phyloP scores from a whole-genome alignment of 2,329 filamentous ascomycete species.

The Ceratocystis lukuohia region DNA sequence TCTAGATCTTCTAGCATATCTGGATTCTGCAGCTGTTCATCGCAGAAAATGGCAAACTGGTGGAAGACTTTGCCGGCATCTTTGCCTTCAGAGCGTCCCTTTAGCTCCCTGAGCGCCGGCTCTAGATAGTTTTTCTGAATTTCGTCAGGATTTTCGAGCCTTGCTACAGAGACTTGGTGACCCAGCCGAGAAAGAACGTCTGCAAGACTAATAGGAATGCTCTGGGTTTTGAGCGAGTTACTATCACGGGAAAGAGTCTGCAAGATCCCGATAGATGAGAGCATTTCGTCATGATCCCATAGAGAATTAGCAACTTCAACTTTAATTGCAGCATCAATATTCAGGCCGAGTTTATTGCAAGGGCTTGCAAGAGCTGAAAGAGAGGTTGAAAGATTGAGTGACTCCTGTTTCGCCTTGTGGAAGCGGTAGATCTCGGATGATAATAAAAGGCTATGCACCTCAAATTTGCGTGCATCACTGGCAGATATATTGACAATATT shows the following conservation, averaged over 20 bases:
- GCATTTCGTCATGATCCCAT: slow-evolving; percentile 88
- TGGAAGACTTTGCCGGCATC: slow-evolving; percentile 84
- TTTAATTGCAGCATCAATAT: slow-evolving; percentile 62
- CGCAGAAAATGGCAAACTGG: slow-evolving; percentile 89
- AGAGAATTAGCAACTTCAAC: slow-evolving; percentile 79
- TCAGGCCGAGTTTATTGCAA: slow-evolving; percentile 57
- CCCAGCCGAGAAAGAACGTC: slow-evolving; percentile 79
- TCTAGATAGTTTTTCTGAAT: slow-evolving; percentile 80
- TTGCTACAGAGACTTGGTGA: slow-evolving; percentile 76
- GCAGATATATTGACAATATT: slow-evolving; percentile 46
- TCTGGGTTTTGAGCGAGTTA: slow-evolving; percentile 52
- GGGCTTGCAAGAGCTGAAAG: slow-evolving; percentile 63
- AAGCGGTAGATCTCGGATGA: slow-evolving; percentile 64
- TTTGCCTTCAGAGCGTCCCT: slow-evolving; percentile 49
- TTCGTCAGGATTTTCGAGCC: slow-evolving; percentile 77
- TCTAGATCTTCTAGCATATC: slow-evolving; percentile 74
- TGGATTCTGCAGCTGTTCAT: slow-evolving; percentile 78
- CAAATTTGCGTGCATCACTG: slow-evolving; percentile 52
- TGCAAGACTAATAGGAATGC: slow-evolving; percentile 57
- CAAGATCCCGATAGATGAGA: slow-evolving; percentile 77
- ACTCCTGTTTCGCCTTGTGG: slow-evolving; percentile 74
- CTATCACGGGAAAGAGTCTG: slow-evolving; percentile 45
- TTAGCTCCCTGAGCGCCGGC: slow-evolving; percentile 71
- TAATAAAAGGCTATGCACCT: slow-evolving; percentile 63
- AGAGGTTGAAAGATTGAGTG: slow-evolving; percentile 69